Conservation (phyloP, 140 eudicot genomes). For the Cichorium intybus region DNA sequence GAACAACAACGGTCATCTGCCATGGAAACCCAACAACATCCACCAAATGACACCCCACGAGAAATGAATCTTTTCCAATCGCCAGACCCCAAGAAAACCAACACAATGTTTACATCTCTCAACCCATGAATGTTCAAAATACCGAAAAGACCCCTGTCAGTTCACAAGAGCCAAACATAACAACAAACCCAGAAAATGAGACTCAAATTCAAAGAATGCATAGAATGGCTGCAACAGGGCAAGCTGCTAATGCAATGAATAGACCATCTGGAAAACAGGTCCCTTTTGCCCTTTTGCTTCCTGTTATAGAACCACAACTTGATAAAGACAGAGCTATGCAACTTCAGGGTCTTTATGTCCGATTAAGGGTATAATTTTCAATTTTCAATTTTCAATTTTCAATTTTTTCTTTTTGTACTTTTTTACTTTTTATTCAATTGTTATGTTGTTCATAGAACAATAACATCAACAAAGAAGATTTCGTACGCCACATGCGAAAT, state of each 20-base stretch:
- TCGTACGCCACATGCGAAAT: slow-evolving; percentile 69
- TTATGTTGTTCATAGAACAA: slow-evolving; percentile 50
- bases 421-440: slow-evolving; percentile 4
- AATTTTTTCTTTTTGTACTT: background rate
- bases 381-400: too few species aligned
- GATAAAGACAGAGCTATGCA: slow-evolving; percentile 90
- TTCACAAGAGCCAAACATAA: slow-evolving; percentile 27
- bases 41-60: slow-evolving; percentile 30
- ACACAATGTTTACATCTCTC: slow-evolving; percentile 35
- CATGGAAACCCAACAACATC: slow-evolving; percentile 43
- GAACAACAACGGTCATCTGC: slow-evolving; percentile 47
- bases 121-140: slow-evolving; percentile 35
- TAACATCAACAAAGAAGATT: slow-evolving; percentile 75
- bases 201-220: slow-evolving; percentile 50
- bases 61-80: slow-evolving; percentile 32
- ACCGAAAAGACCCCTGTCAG: slow-evolving; percentile 37
- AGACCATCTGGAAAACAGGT: slow-evolving; percentile 58
- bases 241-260: slow-evolving; percentile 39
- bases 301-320: slow-evolving; percentile 81
- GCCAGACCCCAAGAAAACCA: slow-evolving; percentile 48
- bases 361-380: slow-evolving; percentile 51
- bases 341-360: slow-evolving; percentile 59
- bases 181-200: slow-evolving; percentile 35
- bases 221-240: too few species aligned
- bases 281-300: slow-evolving; percentile 81